phyloP scores from a whole-genome alignment of 306 rosid species.

The Rosa chinensis region DNA sequence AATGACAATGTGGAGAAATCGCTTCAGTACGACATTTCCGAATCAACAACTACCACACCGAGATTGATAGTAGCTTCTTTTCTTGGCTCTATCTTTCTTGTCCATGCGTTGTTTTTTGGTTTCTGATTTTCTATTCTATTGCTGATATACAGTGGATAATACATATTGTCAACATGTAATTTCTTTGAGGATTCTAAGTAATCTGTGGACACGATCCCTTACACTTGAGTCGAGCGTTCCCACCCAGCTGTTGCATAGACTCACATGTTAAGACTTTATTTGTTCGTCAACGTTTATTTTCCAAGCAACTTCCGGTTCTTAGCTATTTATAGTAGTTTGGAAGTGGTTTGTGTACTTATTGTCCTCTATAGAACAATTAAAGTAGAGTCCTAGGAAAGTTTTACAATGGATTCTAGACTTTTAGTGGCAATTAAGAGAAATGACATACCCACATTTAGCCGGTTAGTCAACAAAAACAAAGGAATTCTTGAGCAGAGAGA shows the following conservation, averaged over 20 bases:
- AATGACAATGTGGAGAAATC: background rate
- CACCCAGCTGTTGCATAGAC: background rate
- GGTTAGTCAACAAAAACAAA: slow-evolving; percentile 38
- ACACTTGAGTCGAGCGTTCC: background rate
- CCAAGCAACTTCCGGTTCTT: background rate
- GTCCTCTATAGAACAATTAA: background rate
- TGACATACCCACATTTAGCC: slow-evolving; percentile 31
- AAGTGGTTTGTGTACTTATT: background rate
- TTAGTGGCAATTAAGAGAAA: slow-evolving; percentile 43
- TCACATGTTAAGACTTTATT: background rate
- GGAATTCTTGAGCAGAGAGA: slow-evolving; percentile 49
- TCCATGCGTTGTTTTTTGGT: background rate
- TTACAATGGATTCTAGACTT: slow-evolving; percentile 49
- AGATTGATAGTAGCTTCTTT: background rate
- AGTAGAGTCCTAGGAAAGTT: background rate
- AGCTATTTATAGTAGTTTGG: background rate
- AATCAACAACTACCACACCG: background rate
- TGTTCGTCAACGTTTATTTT: background rate
- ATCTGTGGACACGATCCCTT: background rate
- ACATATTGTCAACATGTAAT: background rate
- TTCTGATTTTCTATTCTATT: background rate
- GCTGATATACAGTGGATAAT: background rate
- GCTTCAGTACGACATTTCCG: background rate
- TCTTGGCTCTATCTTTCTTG: background rate
- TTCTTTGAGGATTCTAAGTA: slow-evolving; percentile 20